Evolutionary conservation across 139 green algal genomes (phyloP).

Genomic region (Chlamydomonas incerta): DNA sequence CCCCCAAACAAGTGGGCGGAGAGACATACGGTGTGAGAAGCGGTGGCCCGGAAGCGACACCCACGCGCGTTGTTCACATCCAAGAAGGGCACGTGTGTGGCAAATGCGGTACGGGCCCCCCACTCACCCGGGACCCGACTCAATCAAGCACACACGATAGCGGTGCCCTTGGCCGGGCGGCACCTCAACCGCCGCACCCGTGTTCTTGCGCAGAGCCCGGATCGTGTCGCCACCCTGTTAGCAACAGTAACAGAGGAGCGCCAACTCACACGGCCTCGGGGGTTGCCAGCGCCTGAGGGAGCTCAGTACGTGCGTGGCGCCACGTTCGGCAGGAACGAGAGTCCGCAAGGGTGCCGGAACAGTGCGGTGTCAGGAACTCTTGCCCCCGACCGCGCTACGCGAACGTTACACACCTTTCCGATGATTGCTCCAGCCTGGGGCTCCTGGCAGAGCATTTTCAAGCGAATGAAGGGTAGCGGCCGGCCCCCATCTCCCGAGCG

Average conservation of each 20-base stretch:
- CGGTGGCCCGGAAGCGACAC: no score
- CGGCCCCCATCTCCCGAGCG: neutral
- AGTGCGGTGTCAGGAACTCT: no score
- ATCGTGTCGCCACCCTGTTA: slow-evolving; percentile 28
- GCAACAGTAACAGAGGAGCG: no score
- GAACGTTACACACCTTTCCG: slow-evolving; percentile 12
- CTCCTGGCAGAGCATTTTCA: slow-evolving; percentile 8
- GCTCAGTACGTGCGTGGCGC: no score
- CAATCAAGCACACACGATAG: slow-evolving; percentile 4
- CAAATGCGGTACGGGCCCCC: neutral
- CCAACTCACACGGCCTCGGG: no score
- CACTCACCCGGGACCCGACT: neutral
- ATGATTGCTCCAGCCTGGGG: slow-evolving; percentile 7
- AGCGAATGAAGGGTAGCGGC: neutral
- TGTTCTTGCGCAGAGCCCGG: slow-evolving; percentile 15
- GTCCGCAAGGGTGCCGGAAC: no score
- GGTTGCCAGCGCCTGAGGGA: no score
- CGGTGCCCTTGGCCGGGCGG: neutral
- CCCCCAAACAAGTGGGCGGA: no score
- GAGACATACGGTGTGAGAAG: neutral
- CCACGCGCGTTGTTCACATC: no score
- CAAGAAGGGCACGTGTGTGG: no score
- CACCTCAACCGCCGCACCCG: neutral
- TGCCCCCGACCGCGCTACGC: no score
- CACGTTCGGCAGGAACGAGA: no score